Evolutionary conservation across 106 monocot genomes (phyloP), one percentile per base, ranked within the genome.

Genomic region (Dendrobium nobile): DNA sequence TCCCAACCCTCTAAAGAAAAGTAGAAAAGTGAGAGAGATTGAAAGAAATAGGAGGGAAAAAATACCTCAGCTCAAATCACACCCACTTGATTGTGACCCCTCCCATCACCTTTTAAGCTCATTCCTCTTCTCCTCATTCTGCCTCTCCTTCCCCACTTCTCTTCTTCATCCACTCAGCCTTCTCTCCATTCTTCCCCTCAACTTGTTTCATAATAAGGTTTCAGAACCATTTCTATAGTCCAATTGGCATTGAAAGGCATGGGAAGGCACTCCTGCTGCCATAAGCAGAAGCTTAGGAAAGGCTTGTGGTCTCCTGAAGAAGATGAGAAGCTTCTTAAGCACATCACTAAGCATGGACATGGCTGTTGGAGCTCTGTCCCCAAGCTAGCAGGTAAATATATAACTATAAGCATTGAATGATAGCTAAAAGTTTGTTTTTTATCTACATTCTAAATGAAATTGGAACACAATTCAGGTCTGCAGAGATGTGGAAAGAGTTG

Each of bases 401-500:
- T 22, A 37, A 42, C 44, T n/a, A 10, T 61, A 41, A 11, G 20
- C 74, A 20, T 42, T 44, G 43, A 17, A 41, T 74, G 17, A 16
- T 44, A 20, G 20, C 11, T 43, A 41, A 22, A 3, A 42, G 41
- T 26, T 22, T 5, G 5, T 13, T 28, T 72, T 15, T 13, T 13
- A 51, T 51, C 51, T 51, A 51, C 51, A 13, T 51, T 74, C 74
- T 19, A 13, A 74, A 19, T 43, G 43, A 74, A 41, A 74, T 19
- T 44, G 54, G 37, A 59, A 41, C 7, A 9, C 26, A 61, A 79
- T 41, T 64, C 88, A 95, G 95, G 92, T 44, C 81, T 95, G 70
- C 93, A 95, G 86, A 91, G 96, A 80, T 96, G 96, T 83, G 96
- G 96, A 47, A 96, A 96, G 87, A 96, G 96, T 77, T 96, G 95